Percentiles rank a stretch among this genome's conserved stretches.
Evolutionary conservation across 2,329 filamentous ascomycete species (phyloP).

Genomic region (Nemania bipapillata): DNA sequence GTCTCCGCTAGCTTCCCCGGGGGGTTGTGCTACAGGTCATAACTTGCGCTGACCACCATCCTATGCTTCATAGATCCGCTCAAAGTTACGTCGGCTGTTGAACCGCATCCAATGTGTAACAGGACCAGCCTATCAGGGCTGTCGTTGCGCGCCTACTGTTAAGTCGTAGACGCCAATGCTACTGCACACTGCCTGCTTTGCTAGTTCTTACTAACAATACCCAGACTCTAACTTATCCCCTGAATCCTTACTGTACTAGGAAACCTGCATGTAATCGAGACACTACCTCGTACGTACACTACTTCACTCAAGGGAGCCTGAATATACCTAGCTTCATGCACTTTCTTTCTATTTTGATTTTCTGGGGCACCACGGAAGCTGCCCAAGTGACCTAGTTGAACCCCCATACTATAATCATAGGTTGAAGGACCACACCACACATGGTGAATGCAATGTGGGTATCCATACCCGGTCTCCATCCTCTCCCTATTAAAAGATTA

Average conservation of each 20-base stretch:
- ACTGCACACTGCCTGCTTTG: neutral
- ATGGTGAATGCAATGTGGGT: neutral
- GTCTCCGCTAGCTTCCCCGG: neutral
- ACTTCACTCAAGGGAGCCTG: neutral
- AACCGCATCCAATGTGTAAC: conserved; percentile 19
- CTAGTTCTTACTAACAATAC: conserved; percentile 21
- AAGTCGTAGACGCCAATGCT: conserved; percentile 22
- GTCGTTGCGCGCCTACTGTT: conserved; percentile 20
- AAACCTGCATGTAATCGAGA: neutral
- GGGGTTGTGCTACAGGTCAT: neutral
- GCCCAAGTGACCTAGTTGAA: too few relatives aligned
- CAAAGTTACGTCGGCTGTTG: conserved; percentile 1
- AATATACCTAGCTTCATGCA: neutral
- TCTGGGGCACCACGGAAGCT: neutral
- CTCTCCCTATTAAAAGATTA: conserved; percentile 14
- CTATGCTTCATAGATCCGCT: neutral
- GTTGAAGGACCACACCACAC: neutral
- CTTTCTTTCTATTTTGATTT: neutral
- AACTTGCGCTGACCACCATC: conserved; percentile 23
- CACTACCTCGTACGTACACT: neutral
- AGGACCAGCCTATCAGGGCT: neutral
- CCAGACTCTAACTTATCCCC: neutral
- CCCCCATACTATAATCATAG: neutral
- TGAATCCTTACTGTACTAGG: neutral
- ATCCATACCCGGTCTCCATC: neutral